Evolutionary conservation across 2,329 filamentous ascomycete species (phyloP).

Genomic region (Immersiporthe knoxdaviesiana): DNA sequence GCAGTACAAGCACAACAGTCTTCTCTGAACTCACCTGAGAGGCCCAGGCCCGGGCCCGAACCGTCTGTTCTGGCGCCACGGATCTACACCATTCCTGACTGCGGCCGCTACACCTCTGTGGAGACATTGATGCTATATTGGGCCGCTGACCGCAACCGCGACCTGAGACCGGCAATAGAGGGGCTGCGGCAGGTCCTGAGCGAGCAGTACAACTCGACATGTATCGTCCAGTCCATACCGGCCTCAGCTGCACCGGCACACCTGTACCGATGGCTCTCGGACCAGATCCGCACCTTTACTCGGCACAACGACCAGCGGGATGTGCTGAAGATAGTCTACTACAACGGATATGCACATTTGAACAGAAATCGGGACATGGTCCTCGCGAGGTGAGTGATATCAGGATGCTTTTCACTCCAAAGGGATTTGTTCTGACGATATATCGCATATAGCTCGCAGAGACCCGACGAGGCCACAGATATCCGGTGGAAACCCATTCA

Average conservation of each 20-base stretch:
- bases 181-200: conserved; percentile 56
- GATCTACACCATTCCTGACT: conserved; percentile 49
- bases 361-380: conserved; percentile 61
- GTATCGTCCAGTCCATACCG: conserved; percentile 55
- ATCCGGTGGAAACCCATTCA: conserved; percentile 62
- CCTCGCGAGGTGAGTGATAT: conserved; percentile 52
- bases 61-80: background rate
- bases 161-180: conserved; percentile 46
- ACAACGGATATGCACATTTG: conserved; percentile 58
- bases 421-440: no score
- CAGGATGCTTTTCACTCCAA: no score
- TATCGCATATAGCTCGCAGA: conserved; percentile 47
- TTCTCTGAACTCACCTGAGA: conserved; percentile 1
- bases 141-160: conserved; percentile 55
- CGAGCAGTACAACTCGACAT: conserved; percentile 56
- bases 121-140: conserved; percentile 59
- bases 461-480: conserved; percentile 48
- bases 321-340: conserved; percentile 62
- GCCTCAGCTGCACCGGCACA: conserved; percentile 51
- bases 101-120: conserved; percentile 57
- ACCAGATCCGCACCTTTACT: conserved; percentile 56
- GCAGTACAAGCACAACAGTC: no score
- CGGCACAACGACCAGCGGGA: conserved; percentile 58
- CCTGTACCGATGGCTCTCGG: conserved; percentile 58
- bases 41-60: background rate